These are phyloP conservation scores for Metschnikowia continentalis DNA, from an alignment of 805 yeast species.

Conservation along the genomic window DNA sequence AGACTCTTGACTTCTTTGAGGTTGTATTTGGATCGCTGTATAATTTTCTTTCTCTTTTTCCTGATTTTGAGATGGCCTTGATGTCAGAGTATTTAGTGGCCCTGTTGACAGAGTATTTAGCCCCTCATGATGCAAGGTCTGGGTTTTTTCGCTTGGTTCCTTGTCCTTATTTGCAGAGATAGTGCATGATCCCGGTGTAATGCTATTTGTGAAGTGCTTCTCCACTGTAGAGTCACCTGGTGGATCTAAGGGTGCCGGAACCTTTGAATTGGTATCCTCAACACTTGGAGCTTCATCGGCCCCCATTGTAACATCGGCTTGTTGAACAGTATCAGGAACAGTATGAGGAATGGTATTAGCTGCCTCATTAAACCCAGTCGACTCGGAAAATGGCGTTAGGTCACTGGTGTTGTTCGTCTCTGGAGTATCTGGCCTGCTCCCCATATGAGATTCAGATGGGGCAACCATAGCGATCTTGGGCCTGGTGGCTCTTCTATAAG, in stretches of 20 bases:
- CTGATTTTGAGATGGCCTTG: background rate
- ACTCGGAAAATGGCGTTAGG: slow-evolving; percentile 1
- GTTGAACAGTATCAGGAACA: background rate
- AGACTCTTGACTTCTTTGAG: background rate
- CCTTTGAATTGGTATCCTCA: background rate
- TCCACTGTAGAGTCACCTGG: background rate
- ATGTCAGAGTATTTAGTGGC: too few species aligned
- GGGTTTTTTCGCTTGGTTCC: background rate
- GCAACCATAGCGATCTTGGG: background rate
- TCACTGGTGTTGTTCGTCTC: background rate
- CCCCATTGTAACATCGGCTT: background rate
- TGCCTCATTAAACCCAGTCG: background rate
- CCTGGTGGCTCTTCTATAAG: background rate
- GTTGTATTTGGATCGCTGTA: background rate
- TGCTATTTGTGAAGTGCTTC: background rate
- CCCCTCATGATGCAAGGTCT: background rate
- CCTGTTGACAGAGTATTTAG: background rate
- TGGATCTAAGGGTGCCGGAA: background rate
- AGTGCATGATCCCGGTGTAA: background rate
- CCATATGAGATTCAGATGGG: background rate
- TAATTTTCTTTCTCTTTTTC: background rate
- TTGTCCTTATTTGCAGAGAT: background rate
- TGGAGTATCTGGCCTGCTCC: background rate
- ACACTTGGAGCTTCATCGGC: background rate
- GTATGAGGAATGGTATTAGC: background rate